Base-by-base conservation (phyloP, 2,329 filamentous ascomycete genomes). In the Fusarium redolens region DNA sequence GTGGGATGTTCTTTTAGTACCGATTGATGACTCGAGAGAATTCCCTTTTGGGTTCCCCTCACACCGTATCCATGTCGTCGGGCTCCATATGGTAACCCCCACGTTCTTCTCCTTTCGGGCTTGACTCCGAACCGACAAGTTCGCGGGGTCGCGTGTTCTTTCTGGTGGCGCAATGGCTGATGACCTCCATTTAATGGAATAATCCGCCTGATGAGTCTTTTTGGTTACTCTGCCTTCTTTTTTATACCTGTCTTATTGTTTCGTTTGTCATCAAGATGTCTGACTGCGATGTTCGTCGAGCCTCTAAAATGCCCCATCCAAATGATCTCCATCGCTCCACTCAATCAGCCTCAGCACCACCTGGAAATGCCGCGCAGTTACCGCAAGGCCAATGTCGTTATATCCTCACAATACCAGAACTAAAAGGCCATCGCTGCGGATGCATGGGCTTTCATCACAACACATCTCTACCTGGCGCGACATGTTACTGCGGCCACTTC, bases 381-480 rank as follows among this genome's bases (percentile, higher is more conserved):
- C 66, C 66, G 17, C 61, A 69, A 25, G 66, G 66, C 1, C 66
- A 69, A 47, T 69, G 66, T 3, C 66, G 66, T 11, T 69, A 69
- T 22, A 69, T 69, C 17, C 66, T 69, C 40, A 69, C 66, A 2
- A 43, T 64, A 30, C 66, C 66, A 7, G 65, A 69, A 9, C 13
- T 69, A 1, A 69, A 69, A 52, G 66, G 66, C 0, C 65, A 69
- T 6, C 58, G 66, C 13, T 69, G 66, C 25, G 66, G 66, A 12
- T 69, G 66, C 7, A 65, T 69, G 66, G 66, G 66, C 7, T 69
- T 69, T 4, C 65, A 69, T 15, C 66, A 69, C 12, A 69, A 69
- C 7, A 69, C 65, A 0, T 47, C 58, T 3, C n/a, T 69, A 1
- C 66, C 67, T 0, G 66, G 66, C 4, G 66, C 66, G 2, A 69